Base-by-base conservation (phyloP, 2,329 filamentous ascomycete species). In the Fusarium graminum region DNA sequence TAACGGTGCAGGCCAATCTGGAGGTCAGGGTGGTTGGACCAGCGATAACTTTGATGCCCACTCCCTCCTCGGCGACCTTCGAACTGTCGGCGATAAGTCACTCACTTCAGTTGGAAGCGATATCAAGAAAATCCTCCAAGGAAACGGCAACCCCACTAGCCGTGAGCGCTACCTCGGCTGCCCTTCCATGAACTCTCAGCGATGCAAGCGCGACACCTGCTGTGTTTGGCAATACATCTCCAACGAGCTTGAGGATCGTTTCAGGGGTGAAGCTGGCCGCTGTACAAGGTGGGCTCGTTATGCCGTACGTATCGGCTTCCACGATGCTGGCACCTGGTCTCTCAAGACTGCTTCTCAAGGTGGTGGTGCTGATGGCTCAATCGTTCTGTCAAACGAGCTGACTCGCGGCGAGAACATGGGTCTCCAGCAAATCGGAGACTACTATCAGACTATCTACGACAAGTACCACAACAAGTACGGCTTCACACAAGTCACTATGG, bases 281-380 rank as follows among this genome's bases (percentile, higher is more conserved):
- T 84, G 81, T 63, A 83, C 80, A 52, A 74, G 75, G 43, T 74
- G 76, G 68, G 82, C 82, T 10, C 79, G 82, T 10, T 76, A 72
- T 43, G 80, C 81, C 13, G 75, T 84, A 40, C 80, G 82, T 4
- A 76, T 83, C 29, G 82, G 81, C 13, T 84, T 84, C 70, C 82
- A 84, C 61, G 82, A 84, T 60, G 80, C 81, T 4, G 82, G 76
- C 3, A 75, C 77, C 25, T 83, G 81, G 80, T 79, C 78, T 36
- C 78, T 77, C 49, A 64, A 68, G 8, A 74, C 75, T 0, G 63
- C 60, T n/a, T 44, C 55, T 1, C 64, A 71, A 2, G 77, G 76
- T 12, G 81, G 81, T 14, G 82, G 82, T n/a, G 82, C 82, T 6
- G 82, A 84, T 47, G 82, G 82, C 3, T 80, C 78, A 22, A 75